Conservation (phyloP, 192 early-diverging fungal genomes). For the Paraglomus brasilianum region DNA sequence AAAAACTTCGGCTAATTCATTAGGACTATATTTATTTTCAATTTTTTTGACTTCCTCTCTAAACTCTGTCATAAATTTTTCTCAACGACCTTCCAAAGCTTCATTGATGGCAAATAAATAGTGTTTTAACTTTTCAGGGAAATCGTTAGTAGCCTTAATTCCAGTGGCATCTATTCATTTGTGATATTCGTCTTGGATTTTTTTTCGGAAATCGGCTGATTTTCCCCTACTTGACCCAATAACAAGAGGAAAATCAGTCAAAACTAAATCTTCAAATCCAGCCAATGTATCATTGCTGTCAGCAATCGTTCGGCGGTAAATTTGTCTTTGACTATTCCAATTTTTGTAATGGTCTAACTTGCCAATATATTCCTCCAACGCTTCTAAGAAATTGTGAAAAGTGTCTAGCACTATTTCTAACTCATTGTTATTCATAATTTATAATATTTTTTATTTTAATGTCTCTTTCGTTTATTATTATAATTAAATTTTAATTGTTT, state of each 20-base stretch:
- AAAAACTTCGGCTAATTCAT: no score
- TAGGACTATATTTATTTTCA: no score
- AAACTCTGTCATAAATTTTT: no score
- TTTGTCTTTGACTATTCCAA: neutral
- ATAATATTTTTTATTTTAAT: no score
- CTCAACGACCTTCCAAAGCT: no score
- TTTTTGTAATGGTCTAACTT: neutral
- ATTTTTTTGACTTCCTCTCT: no score
- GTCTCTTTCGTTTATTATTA: no score
- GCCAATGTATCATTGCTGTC: neutral
- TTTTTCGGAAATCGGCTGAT: neutral
- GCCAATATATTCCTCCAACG: slow-evolving; percentile 16
- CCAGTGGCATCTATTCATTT: neutral
- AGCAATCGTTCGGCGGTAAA: neutral
- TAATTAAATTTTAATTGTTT: no score
- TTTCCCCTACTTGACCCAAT: neutral
- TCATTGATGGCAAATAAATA: no score
- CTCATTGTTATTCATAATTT: no score
- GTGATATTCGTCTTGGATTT: neutral
- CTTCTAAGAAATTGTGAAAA: neutral
- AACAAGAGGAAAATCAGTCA: neutral
- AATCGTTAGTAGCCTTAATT: neutral
- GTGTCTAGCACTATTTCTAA: neutral
- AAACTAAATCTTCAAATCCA: neutral
- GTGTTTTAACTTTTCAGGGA: no score